Evolutionary conservation across 176 grass and related monocot genomes (phyloP), one percentile per base, ranked within the genome.

Genomic region (Olyra latifolia): DNA sequence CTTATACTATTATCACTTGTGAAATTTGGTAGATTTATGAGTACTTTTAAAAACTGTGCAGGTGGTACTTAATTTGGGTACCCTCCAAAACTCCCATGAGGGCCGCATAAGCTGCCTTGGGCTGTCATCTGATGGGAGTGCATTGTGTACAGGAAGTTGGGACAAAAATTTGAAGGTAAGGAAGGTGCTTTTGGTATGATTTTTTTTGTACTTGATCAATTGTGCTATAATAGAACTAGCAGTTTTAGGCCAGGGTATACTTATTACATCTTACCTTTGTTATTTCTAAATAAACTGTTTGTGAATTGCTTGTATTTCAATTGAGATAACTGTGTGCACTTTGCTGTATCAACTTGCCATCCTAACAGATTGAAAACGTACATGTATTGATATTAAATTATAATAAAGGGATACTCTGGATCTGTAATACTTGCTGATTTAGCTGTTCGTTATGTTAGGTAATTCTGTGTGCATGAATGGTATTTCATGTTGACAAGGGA

Each of bases 131-230:
- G 96, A 99, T 74, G 96, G 96, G 20, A 99, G 96, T 89, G 96
- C 92, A 43, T 80, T 99, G 76, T 99, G 96, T 82, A 99, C 96
- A 72, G 96, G 96, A 83, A 99, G 96, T 41, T 99, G 87, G 87
- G 96, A 99, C 88, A 99, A 93, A 82, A 99, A 99, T 78, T 86
- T 99, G 35, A 99, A 95, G 96, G 96, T 94, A 66, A 49, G 35
- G 14, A 77, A 55, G 19, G 11, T 45, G 6, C 19, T 75, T 65
- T 41, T 7, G 16, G 62, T 70, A 64, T 49, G 8, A 12, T 14
- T 19, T 1, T 74, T 13, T 22, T 77, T n/a, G 53, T 35, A 63
- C 8, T 69, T 48, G 39, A 58, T 66, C 69, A 72, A 39, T 7
- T 44, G 10, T 75, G 25, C 24, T 73, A 11, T 10, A 75, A 69